Percentiles rank a stretch among this genome's conserved stretches.
phyloP scores from a whole-genome alignment of 257 asterid genomes.

The Pogostemon cablin region DNA sequence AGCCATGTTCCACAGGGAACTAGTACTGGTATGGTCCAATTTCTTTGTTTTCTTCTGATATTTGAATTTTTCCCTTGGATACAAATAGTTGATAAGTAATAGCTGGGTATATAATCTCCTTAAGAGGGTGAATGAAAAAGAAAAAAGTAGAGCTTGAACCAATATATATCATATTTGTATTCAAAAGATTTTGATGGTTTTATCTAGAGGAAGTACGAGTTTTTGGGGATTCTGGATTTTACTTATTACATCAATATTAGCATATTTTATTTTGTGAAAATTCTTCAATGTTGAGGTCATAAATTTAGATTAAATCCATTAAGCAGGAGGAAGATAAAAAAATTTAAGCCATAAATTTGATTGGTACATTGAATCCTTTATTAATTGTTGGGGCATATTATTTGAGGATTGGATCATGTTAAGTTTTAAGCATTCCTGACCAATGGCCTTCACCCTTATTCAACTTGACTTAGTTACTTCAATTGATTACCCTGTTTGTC shows the following conservation, averaged over 20 bases:
- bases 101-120: conserved; percentile 7
- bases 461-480: not conserved
- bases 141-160: not conserved
- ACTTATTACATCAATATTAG: not conserved
- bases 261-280: not conserved
- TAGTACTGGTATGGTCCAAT: conserved; percentile 58
- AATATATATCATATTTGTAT: not conserved
- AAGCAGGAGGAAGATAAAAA: not conserved
- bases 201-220: conserved; percentile 8
- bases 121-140: not conserved
- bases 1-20: conserved; percentile 47
- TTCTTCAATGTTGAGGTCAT: not conserved
- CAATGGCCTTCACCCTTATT: not conserved
- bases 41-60: no score
- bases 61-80: no score
- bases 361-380: not conserved
- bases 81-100: not conserved
- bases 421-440: not conserved
- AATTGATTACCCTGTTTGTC: not conserved
- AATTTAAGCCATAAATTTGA: not conserved
- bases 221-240: not conserved
- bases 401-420: not conserved
- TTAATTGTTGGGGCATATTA: not conserved
- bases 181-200: conserved; percentile 9
- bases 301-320: conserved; percentile 19